phyloP scores from a whole-genome alignment of 371 early-diverging fungal genomes.

The Chytridiales sp. region DNA sequence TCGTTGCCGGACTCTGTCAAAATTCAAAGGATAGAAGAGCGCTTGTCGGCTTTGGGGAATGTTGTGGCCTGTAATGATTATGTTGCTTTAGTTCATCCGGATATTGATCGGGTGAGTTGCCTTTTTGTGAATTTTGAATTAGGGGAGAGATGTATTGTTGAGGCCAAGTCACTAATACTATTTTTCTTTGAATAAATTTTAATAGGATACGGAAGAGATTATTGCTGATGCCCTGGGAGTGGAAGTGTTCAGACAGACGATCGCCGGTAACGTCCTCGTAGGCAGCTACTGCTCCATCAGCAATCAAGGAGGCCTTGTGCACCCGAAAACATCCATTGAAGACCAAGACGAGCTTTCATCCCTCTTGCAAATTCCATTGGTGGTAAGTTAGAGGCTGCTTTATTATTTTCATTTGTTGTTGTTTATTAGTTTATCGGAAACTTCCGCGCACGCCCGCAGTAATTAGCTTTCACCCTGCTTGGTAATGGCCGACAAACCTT shows the following conservation, averaged over 20 bases:
- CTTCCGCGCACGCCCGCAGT: too few relatives aligned
- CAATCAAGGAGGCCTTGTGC: conserved; percentile 98
- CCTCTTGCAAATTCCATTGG: conserved; percentile 95
- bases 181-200: neutral
- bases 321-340: conserved; percentile 94
- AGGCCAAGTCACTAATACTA: neutral
- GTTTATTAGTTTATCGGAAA: neutral
- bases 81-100: conserved; percentile 98
- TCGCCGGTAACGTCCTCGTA: conserved; percentile 98
- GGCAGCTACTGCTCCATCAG: conserved; percentile 97
- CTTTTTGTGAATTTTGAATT: neutral
- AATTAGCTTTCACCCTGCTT: too few relatives aligned
- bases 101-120: conserved; percentile 78
- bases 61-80: conserved; percentile 99
- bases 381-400: conserved; percentile 49
- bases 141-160: too few relatives aligned
- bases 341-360: conserved; percentile 99
- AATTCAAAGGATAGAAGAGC: conserved; percentile 98
- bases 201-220: conserved; percentile 93
- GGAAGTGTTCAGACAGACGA: conserved; percentile 98
- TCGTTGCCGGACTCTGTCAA: conserved; percentile 94
- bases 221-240: conserved; percentile 98
- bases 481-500: too few relatives aligned
- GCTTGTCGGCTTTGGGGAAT: conserved; percentile 98
- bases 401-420: neutral